Base-by-base conservation (phyloP, 2,329 filamentous ascomycete genomes). In the Tolypocladium capitatum region DNA sequence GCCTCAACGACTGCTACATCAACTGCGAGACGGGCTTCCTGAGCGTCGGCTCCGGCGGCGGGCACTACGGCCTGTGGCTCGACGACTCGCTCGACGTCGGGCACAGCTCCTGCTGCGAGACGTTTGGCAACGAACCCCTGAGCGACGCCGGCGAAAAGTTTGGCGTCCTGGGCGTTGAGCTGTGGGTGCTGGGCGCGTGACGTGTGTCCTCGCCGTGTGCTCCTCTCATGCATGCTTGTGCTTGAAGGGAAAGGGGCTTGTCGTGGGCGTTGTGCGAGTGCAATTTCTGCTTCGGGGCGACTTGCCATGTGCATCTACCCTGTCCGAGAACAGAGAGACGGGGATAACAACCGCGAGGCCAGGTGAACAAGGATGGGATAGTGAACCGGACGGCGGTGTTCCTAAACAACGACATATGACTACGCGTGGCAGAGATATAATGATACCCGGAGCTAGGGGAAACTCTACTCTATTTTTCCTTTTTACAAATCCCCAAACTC, bases 1-100 rank as follows among this genome's bases (percentile, higher is more conserved):
- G 92, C 5, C 78, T 94, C 36, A 97, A 98, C 63, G 92, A 97
- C 65, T 98, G 94, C 63, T 88, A 91, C 71, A 92, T 97, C 55
- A 85, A 94, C 59, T 97, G 91, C 66, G 89, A 97, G 67, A 73
- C 80, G 3, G 78, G 82, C 24, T 97, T 86, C 62, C 66, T 98
- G 14, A 92, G 86, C 58, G 75, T 97, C 20, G 92, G 92, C 11
- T 91, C 88, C 48, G 87, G 75, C 40, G 89, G 95, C 56, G 91
- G 92, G 1, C 85, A 86, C 57, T 97, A 92, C 63, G 92, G 92
- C 2, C 71, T 98, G 6, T 97, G 92, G 92, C 74, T 98, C 13
- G 87, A 96, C 62, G 84, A 91, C 56, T 80, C 79, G 18, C 78
- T 97, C 42, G 86, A 91, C 53, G 78, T 83, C 49, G 92, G 92